Evolutionary conservation across 768 basidiomycete genomes (phyloP), one percentile per base, ranked within the genome.

Genomic region (Lyophyllum atratum): DNA sequence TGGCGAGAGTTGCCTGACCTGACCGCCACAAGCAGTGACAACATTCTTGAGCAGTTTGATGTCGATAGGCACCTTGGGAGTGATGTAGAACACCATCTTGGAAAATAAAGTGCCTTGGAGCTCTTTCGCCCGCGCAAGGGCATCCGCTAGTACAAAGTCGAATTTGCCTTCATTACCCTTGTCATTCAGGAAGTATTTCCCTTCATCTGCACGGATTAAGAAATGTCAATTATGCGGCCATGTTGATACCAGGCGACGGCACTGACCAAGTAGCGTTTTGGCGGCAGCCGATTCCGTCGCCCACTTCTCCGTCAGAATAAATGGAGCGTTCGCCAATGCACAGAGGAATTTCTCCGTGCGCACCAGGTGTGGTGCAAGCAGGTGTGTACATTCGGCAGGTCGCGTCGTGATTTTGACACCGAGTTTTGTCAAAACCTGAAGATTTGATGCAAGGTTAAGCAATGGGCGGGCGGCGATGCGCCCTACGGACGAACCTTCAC

Each of bases 301-400:
- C 95, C 94, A 97, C 31, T 81, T 74, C 51, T 80, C 78, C 3
- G 78, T 81, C 21, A 97, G 72, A 46, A 95, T 76, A 58, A 76
- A 78, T 0, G 90, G 87, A 0, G 80, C 83, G 0, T 70, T 71
- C 0, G 89, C 78, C 62, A 96, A 74, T 0, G 91, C 92, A 62
- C 85, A 86, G 0, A 97, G 76, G 67, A 96, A 90, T 69, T 96
- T 97, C 66, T 94, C 90, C 1, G 95, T 96, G 4, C 94, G 83
- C 5, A 87, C 84, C 24, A 95, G 76, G 25, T 77, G 76, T 31
- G 80, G 82, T 10, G 85, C 83, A 46, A 96, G 70, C 12, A 97
- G 78, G 71, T 95, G 92, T 0, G 93, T 96, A 64, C 89, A 92
- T 52, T 92, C 85, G 1, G 70, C 65, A 0, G 88, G 77, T 31